A percentile compares a stretch with the other conserved stretches of the same genome.
Conservation (phyloP, 2,329 filamentous ascomycete species). For the Scytalidium lignicola region DNA sequence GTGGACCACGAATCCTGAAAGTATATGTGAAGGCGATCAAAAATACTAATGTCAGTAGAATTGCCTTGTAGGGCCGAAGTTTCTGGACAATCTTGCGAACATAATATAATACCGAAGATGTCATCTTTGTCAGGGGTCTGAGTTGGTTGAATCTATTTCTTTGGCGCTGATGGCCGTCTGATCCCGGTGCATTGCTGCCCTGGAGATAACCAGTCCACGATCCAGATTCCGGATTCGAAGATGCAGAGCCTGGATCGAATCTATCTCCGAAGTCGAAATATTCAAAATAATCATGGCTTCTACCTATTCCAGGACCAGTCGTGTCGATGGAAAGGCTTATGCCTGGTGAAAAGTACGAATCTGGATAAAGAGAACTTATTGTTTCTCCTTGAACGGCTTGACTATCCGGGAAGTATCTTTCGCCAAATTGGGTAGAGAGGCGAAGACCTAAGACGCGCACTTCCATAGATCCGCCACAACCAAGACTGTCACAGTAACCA, state of each 20-base stretch:
- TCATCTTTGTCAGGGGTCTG: background rate
- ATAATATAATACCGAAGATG: background rate
- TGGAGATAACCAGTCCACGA: background rate
- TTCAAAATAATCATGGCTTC: background rate
- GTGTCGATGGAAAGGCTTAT: background rate
- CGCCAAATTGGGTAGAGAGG: background rate
- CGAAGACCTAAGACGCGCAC: background rate
- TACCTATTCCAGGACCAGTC: background rate
- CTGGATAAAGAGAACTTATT: background rate
- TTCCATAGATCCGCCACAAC: background rate
- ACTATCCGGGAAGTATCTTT: background rate
- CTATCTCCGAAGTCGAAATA: background rate
- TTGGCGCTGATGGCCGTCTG: background rate
- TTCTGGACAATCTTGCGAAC: background rate
- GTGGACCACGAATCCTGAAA: background rate
- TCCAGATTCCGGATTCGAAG: constrained; percentile 50
- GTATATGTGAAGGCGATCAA: background rate
- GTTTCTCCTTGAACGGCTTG: background rate
- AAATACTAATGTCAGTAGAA: background rate
- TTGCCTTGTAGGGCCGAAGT: background rate
- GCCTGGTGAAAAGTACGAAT: background rate
- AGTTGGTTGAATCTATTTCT: background rate
- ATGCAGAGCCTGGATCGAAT: constrained; percentile 51
- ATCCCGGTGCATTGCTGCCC: background rate
- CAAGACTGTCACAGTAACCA: background rate